phyloP scores from a whole-genome alignment of 2,329 filamentous ascomycete genomes.

The Arachnopeziza araneosa region DNA sequence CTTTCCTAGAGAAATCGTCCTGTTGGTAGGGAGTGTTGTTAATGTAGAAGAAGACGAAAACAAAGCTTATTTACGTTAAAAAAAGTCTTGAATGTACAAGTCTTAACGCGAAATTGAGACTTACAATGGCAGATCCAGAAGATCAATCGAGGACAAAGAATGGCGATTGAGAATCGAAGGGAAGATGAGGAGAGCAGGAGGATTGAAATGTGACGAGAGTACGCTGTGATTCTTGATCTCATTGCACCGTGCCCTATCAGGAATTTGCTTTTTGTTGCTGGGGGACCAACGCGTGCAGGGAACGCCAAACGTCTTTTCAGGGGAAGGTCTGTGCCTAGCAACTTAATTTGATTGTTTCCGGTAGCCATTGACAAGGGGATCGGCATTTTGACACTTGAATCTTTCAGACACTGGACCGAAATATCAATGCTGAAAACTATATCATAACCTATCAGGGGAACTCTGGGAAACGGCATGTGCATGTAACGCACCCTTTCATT shows the following conservation, averaged over 20 bases:
- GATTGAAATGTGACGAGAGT: background rate
- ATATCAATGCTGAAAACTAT: no score
- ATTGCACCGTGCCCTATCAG: background rate
- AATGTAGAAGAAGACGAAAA: background rate
- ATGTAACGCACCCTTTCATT: no score
- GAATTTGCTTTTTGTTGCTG: background rate
- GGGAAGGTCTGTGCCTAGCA: background rate
- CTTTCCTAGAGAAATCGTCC: background rate
- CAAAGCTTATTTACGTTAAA: background rate
- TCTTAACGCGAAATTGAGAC: background rate
- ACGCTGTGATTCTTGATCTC: background rate
- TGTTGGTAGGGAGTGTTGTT: background rate
- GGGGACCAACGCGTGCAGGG: background rate
- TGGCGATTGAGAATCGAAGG: conserved; percentile 2
- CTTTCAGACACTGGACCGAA: no score
- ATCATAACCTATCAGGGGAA: no score
- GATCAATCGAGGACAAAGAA: conserved; percentile 6
- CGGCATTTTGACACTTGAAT: background rate
- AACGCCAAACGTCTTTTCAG: background rate
- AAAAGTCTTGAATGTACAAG: background rate
- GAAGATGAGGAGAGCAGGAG: conserved; percentile 1
- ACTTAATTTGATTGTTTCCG: background rate
- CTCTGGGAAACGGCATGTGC: no score
- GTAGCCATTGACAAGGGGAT: background rate
- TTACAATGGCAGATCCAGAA: conserved; percentile 15